Evolutionary conservation across 176 grass and related monocot genomes (phyloP).

Genomic region (Secale cereale): DNA sequence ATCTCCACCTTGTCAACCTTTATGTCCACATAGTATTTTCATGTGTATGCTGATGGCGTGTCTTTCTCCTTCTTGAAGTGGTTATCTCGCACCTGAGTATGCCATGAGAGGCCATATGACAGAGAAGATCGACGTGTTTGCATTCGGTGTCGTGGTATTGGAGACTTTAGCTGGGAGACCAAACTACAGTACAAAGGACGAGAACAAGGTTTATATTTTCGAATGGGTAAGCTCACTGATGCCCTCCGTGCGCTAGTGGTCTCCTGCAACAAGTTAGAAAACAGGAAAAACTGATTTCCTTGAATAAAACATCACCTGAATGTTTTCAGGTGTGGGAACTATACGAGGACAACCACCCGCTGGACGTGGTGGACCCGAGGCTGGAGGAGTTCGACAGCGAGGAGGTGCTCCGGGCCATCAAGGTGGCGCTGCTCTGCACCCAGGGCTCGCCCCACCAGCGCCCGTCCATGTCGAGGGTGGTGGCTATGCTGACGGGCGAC

Average conservation of each 20-base stretch:
- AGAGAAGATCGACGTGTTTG: constrained; percentile 83
- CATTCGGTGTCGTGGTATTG: constrained; percentile 62
- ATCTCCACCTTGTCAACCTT: not conserved
- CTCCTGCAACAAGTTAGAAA: not conserved
- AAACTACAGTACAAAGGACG: constrained; percentile 40
- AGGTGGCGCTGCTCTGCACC: constrained; percentile 62
- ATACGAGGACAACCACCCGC: constrained; percentile 32
- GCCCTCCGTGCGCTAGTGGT: not conserved
- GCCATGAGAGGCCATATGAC: constrained; percentile 95
- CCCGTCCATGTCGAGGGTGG: constrained; percentile 67
- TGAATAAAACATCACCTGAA: not conserved
- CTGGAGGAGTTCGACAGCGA: constrained; percentile 35
- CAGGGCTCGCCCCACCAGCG: constrained; percentile 57
- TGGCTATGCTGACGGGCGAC: constrained; percentile 61
- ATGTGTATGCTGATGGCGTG: not conserved
- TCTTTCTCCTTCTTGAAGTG: constrained; percentile 29
- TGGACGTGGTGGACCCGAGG: constrained; percentile 53
- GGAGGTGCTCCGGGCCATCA: constrained; percentile 52
- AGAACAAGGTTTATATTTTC: constrained; percentile 65
- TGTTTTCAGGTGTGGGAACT: constrained; percentile 61
- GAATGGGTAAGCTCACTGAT: constrained; percentile 67
- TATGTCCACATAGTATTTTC: not conserved
- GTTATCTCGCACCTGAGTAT: constrained; percentile 88
- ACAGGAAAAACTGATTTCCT: not conserved
- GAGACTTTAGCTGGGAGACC: constrained; percentile 72